Conservation (phyloP, 257 asterid species). For the Solanum gracilifrons region DNA sequence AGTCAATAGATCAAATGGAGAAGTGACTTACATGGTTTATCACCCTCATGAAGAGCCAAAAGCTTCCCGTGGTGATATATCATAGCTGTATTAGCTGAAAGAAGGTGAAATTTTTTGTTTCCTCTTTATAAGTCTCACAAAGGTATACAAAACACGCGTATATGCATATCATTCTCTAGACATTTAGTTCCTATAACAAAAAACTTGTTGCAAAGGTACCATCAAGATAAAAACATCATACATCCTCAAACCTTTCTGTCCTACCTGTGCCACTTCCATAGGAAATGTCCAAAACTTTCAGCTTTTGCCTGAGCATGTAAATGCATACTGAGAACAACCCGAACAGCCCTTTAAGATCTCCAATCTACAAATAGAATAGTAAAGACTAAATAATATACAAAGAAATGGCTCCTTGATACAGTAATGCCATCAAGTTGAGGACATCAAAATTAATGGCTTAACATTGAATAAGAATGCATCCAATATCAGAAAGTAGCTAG, state of each 20-base stretch:
- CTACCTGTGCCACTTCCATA: slow-evolving; percentile 79
- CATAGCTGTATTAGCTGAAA: slow-evolving; percentile 89
- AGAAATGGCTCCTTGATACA: not conserved
- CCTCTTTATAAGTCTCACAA: slow-evolving; percentile 2
- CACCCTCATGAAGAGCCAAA: slow-evolving; percentile 81
- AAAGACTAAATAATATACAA: not conserved
- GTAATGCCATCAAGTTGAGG: not conserved
- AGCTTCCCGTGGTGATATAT: slow-evolving; percentile 90
- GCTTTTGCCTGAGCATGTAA: slow-evolving; percentile 58
- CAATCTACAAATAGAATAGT: slow-evolving; percentile 50
- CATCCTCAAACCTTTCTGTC: not conserved
- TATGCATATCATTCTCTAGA: not conserved
- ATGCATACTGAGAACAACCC: slow-evolving; percentile 65
- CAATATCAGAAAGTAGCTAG: not conserved
- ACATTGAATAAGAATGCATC: not conserved
- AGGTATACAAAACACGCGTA: not conserved
- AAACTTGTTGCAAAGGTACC: not conserved
- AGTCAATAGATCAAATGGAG: not conserved
- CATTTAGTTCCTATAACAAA: not conserved
- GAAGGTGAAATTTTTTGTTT: slow-evolving; percentile 1
- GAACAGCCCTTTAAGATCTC: slow-evolving; percentile 79
- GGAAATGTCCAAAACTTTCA: slow-evolving; percentile 62
- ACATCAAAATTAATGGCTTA: not conserved
- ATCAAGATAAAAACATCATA: not conserved
- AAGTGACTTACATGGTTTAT: slow-evolving; percentile 81